Base-by-base conservation (phyloP, 148 eudicot genomes). In the Spergularia bocconei region DNA sequence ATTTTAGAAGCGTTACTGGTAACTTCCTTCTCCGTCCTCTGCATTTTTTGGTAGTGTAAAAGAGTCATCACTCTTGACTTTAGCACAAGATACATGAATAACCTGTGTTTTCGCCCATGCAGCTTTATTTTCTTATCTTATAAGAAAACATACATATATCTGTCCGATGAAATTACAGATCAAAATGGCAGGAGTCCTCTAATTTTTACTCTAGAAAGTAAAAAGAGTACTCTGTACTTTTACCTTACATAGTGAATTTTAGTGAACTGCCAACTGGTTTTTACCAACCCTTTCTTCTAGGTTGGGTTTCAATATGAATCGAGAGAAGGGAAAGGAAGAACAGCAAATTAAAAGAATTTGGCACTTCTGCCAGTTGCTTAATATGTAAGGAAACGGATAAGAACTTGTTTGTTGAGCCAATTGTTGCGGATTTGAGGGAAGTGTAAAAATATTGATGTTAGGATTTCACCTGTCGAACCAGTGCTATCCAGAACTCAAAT, bases 1-100 rank as follows among this genome's bases (percentile, higher is more conserved):
- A 94, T 84, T 94, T 94, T 79, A 80, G 96, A 90, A 90, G 91
- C 82, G 98, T 94, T 82, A 94, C 98, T 71, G 97, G 98, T 94
- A 90, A 60, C 8, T 65, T 61, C 11, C 21, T 25, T 78, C 61
- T 62, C 36, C 21, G 29, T 4, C 58, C n/a, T 70, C 13, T 11
- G 23, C 33, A 25, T 8, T 48, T 80, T 60, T n/a, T 19, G 23
- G 15, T 68, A 7, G 23, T 67, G 48, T 25, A 50, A n/a, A 59
- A 11, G 23, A 11, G 23, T 64, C 39, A 68, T 70, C 21, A 38
- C 38, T 39, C 69, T 54, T 5, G n/a, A 14, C 39, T 77, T n/a
- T 52, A 13, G 7, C 23, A 25, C 70, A 44, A 50, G 56, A 68
- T 51, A 67, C 61, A 21, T 73, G 69, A 13, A 23, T 16, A 60